Base-by-base conservation (phyloP, 345 rosid species). In the Salix koriyanagi region DNA sequence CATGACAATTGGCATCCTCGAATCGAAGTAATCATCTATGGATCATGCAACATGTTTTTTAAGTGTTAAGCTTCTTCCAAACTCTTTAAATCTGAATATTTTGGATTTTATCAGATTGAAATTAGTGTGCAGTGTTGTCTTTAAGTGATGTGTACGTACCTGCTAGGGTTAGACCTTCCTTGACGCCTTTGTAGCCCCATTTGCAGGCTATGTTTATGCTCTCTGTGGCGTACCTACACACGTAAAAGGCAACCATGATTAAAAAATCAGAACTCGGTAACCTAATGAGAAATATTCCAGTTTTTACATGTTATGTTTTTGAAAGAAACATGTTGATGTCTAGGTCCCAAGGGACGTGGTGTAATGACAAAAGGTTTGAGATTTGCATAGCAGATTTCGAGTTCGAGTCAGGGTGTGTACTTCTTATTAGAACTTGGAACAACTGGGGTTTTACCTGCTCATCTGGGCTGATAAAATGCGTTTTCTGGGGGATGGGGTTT, bases 1-100 rank as follows among this genome's bases (percentile, higher is more conserved):
- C 97, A 91, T 93, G 67, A 91, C 97, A 74, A 91, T 75, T 42
- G 97, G 92, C 94, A 90, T 83, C 83, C 96, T 91, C 65, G 99
- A 87, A 67, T 90, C 60, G 79, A 91, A 95, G 88, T 95, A 95
- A 21, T 95, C 99, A 76, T 93, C 97, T 95, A 84, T 37, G 65
- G 65, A 10, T 36, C 41, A 11, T 30, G 23, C 68, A 21, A 73
- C 30, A 61, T 14, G 15, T 46, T 1, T 13, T 46, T n/a, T 4
- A 14, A 46, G 16, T 46, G 18, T 46, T 46, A 46, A 46, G 0
- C 52, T 46, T 46, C 19, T 4, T 4, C 16, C 52, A 46, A 0
- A 1, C 52, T 46, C 18, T 46, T 46, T 42, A 13, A 46, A 4
- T 46, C 52, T 46, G 1, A 46, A 46, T 46, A 14, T 42, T 42